Evolutionary conservation across 345 rosid genomes (phyloP).

Genomic region (Hibiscus trionum): DNA sequence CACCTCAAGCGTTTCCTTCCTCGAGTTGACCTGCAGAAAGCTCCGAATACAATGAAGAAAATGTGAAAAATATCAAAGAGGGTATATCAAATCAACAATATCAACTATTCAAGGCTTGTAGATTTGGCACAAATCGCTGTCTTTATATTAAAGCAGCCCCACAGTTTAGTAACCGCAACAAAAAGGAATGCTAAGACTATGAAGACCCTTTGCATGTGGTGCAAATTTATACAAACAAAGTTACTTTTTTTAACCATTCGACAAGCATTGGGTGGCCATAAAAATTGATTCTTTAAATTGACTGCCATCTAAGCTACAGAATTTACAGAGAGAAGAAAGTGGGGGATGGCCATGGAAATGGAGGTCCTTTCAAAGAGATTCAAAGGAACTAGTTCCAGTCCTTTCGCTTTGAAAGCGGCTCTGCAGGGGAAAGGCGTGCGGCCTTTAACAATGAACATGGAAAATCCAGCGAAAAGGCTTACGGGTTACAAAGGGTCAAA

Average conservation of each 20-base stretch:
- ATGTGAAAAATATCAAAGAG: not conserved
- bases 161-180: too few relatives aligned
- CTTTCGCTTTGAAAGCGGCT: too few relatives aligned
- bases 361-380: not conserved
- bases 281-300: slow-evolving; percentile 10
- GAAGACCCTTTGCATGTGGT: slow-evolving; percentile 16
- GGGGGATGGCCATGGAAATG: not conserved
- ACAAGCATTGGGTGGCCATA: slow-evolving; percentile 3
- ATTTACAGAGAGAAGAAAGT: not conserved
- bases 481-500: not conserved
- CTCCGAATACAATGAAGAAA: too few relatives aligned
- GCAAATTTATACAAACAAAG: slow-evolving; percentile 20
- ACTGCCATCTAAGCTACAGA: not conserved
- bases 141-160: not conserved
- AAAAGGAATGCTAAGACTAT: not conserved
- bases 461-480: too few relatives aligned
- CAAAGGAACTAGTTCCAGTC: slow-evolving; percentile 1
- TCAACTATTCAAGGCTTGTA: not conserved
- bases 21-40: too few relatives aligned
- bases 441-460: too few relatives aligned
- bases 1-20: not conserved
- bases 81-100: not conserved
- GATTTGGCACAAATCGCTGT: not conserved
- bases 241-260: not conserved
- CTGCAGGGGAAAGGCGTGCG: too few relatives aligned